Evolutionary conservation across 371 early-diverging fungal genomes (phyloP).

Genomic region (Batrachochytrium dendrobatidis): DNA sequence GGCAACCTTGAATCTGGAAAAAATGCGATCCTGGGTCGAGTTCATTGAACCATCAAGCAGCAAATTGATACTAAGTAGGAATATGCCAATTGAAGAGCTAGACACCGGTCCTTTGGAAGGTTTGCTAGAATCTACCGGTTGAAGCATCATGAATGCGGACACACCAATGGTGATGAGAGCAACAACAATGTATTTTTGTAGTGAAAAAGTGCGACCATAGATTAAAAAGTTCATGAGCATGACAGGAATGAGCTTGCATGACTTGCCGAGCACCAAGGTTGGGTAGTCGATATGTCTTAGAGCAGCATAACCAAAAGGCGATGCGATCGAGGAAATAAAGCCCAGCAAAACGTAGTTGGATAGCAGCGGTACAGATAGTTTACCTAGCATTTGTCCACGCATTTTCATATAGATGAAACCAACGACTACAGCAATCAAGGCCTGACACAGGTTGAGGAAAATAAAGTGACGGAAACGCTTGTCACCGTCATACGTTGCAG

Average conservation of each 20-base stretch:
- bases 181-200: conserved; percentile 80
- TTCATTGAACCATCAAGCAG: conserved; percentile 93
- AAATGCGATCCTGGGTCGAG: conserved; percentile 94
- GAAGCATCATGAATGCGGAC: conserved; percentile 85
- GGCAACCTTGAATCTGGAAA: conserved; percentile 62
- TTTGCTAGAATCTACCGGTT: conserved; percentile 35
- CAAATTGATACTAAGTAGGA: conserved; percentile 77
- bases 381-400: conserved; percentile 11
- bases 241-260: conserved; percentile 96
- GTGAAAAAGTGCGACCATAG: conserved; percentile 74
- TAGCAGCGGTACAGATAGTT: conserved; percentile 34
- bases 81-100: conserved; percentile 67
- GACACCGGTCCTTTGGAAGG: conserved; percentile 11
- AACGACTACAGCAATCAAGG: conserved; percentile 67
- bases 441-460: conserved; percentile 79
- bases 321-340: conserved; percentile 64
- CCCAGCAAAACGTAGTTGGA: conserved; percentile 67
- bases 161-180: conserved; percentile 82
- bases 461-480: conserved; percentile 76
- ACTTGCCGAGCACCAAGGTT: conserved; percentile 93
- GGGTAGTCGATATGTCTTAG: conserved; percentile 94
- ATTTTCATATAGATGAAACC: conserved; percentile 64
- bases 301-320: conserved; percentile 90
- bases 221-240: conserved; percentile 89
- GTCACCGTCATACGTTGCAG: conserved; percentile 64